Evolutionary conservation across 1,284 basidiomycete genomes (phyloP), one percentile per base, ranked within the genome.

Genomic region (Ganoderma resinaceum): DNA sequence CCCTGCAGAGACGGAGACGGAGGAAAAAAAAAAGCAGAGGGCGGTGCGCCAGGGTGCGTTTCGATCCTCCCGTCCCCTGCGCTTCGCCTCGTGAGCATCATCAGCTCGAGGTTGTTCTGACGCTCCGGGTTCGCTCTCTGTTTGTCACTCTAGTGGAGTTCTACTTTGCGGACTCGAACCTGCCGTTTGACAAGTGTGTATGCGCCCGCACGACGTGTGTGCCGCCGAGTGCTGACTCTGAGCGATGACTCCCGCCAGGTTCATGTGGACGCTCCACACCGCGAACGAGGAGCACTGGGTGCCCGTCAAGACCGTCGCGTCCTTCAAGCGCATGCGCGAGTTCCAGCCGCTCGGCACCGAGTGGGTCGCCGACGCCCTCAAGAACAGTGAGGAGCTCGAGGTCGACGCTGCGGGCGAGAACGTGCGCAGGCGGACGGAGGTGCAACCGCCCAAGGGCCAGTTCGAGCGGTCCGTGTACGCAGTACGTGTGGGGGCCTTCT

Each of bases 141-240:
- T 7, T 31, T 2, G 29, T 57, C 20, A 49, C 68, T 7, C 67
- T 8, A 98, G 97, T 98, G 77, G 95, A 97, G 80, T 99, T 99
- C 82, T 99, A 99, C 86, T 97, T 99, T 82, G 94, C 94, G 63
- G 95, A 98, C 82, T 90, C 96, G 38, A 99, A 99, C 83, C 88
- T 99, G 61, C 97, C 98, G 16, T 97, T 91, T 76, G 98, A 99
- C 89, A 96, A 94, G 91, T 91, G 75, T 58, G 85, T 77, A 38
- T 52, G 38, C 20, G 29, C 37, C 14, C 33, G 23, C 14, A 12
- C 9, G 26, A 29, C 38, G 29, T 35, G 37, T 2, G 33, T 40
- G 20, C 12, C 7, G 18, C 12, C n/a, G 20, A 23, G 37, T 35
- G 58, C 14, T n/a, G n/a, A n/a, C n/a, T 23, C 58, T 60, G 20